Percentiles rank a stretch among this genome's conserved stretches.
Conservation (phyloP, 2,329 filamentous ascomycete species). For the Exophiala sp. region DNA sequence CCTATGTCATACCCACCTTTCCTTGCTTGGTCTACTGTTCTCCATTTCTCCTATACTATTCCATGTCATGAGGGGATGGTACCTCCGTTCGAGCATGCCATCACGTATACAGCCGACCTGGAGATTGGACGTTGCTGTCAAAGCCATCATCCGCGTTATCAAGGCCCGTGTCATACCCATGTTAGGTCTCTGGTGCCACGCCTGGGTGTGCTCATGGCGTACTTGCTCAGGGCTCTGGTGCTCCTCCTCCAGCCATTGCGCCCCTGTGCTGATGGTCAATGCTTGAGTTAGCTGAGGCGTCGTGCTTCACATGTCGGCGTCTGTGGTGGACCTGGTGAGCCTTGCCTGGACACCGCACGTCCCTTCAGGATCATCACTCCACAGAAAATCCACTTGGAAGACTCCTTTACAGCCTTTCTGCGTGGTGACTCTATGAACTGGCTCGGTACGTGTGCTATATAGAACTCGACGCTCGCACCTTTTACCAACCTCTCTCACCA, state of each 20-base stretch:
- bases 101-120: conserved; percentile 1
- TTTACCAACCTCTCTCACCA: conserved; percentile 10
- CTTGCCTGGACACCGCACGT: conserved; percentile 1
- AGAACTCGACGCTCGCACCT: conserved; percentile 8
- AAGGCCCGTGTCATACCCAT: conserved; percentile 10
- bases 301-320: background rate
- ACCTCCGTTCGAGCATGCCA: background rate
- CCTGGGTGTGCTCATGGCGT: background rate
- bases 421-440: conserved; percentile 5
- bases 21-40: background rate
- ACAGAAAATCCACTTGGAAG: conserved; percentile 6
- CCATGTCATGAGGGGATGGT: background rate
- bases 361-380: background rate
- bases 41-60: background rate
- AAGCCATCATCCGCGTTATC: conserved; percentile 7
- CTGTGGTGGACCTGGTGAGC: background rate
- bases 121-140: conserved; percentile 19
- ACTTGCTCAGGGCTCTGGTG: background rate
- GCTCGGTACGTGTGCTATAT: conserved; percentile 10
- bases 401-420: background rate
- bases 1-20: background rate
- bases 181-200: background rate
- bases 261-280: conserved; percentile 11
- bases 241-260: background rate
- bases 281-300: background rate